Percentiles rank a stretch among this genome's conserved stretches.
These are phyloP conservation scores for Cercophora samala DNA, from an alignment of 495 filamentous ascomycete genomes.

Conservation along the genomic window DNA sequence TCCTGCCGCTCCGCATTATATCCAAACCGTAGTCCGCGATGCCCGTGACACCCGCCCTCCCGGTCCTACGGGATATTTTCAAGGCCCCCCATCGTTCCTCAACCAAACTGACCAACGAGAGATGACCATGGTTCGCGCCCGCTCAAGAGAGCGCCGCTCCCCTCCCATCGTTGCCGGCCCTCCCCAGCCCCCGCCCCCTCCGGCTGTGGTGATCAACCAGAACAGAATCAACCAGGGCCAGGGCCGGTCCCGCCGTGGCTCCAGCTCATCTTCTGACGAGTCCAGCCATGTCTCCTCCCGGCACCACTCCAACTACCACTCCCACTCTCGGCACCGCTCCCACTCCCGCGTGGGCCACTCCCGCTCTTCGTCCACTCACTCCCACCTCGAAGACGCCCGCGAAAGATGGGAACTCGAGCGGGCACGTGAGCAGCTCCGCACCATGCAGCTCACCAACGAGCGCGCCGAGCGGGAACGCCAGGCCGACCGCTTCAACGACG, in stretches of 20 bases:
- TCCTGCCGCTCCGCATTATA: constrained; percentile 37
- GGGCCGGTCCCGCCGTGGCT: constrained; percentile 22
- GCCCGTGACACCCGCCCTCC: constrained; percentile 24
- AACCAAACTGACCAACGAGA: constrained; percentile 30
- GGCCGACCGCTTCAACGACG: constrained; percentile 26
- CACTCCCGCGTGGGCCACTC: constrained; percentile 24
- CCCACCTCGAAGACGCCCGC: constrained; percentile 29
- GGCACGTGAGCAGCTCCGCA: constrained; percentile 24
- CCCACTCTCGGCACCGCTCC: constrained; percentile 25
- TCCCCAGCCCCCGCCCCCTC: constrained; percentile 18
- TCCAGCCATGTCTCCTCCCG: constrained; percentile 18
- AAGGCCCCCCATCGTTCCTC: constrained; percentile 30
- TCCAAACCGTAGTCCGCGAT: constrained; percentile 33
- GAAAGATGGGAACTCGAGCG: constrained; percentile 26
- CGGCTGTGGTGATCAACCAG: constrained; percentile 24
- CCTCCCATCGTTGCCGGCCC: constrained; percentile 19
- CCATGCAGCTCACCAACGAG: constrained; percentile 20
- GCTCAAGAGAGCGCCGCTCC: constrained; percentile 42
- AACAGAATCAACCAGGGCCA: background rate
- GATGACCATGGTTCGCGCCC: constrained; percentile 37
- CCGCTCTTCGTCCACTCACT: constrained; percentile 31
- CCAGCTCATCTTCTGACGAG: constrained; percentile 36
- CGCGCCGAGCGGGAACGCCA: constrained; percentile 22
- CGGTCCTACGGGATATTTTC: constrained; percentile 34
- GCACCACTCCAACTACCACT: constrained; percentile 13